phyloP scores from a whole-genome alignment of 306 rosid genomes.

The Coriaria nepalensis region DNA sequence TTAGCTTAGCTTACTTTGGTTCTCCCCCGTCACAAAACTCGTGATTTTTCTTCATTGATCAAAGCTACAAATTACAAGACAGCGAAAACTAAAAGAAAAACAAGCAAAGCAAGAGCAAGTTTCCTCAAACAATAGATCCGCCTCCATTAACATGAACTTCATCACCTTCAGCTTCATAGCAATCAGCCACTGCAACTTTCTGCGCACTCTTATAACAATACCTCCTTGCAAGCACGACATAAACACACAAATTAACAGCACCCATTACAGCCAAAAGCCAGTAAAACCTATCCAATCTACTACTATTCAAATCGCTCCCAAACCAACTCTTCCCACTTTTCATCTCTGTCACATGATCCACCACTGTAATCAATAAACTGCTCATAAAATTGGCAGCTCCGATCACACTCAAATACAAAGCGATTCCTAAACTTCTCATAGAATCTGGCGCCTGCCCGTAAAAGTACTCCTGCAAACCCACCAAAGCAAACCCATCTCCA shows the following conservation, averaged over 20 bases:
- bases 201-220: conserved; percentile 7
- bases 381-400: conserved; percentile 10
- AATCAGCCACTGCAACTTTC: conserved; percentile 6
- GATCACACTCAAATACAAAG: conserved; percentile 58
- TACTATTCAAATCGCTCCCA: conserved; percentile 13
- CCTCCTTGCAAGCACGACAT: conserved; percentile 1
- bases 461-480: conserved; percentile 79
- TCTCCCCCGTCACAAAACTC: too few relatives aligned
- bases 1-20: too few relatives aligned
- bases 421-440: conserved; percentile 85
- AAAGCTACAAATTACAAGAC: too few relatives aligned
- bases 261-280: conserved; percentile 3
- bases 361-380: conserved; percentile 7
- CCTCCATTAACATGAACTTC: not conserved
- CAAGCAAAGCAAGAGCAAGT: not conserved
- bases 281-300: conserved; percentile 10
- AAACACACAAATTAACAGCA: conserved; percentile 6
- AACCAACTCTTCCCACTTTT: conserved; percentile 10
- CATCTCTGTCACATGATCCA: conserved; percentile 1
- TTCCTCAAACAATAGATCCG: conserved; percentile 3
- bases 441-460: conserved; percentile 92
- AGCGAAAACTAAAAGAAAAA: too few relatives aligned
- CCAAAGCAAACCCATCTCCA: conserved; percentile 79
- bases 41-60: too few relatives aligned
- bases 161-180: not conserved